Base-by-base conservation (phyloP, 192 early-diverging fungal species). In the Umbelopsis isabellina region DNA sequence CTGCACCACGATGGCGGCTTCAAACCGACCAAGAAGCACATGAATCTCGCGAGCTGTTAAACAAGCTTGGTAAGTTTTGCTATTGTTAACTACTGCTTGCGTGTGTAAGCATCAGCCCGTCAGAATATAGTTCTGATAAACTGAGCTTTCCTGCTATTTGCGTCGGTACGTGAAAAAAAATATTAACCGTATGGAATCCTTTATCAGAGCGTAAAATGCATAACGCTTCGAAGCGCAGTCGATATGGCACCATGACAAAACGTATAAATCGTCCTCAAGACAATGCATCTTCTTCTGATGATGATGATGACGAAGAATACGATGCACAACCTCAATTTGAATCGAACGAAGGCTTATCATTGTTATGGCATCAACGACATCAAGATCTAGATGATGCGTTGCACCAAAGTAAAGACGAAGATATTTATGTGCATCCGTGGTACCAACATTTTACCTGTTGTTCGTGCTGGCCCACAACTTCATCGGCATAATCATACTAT, bases 171-270 rank as follows among this genome's bases (percentile, higher is more conserved):
- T 41, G 5, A 41, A 41, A 41, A 41, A 41, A 41, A 41, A 41
- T 4, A 9, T 41, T 41, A 41, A 41, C 37, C 37, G 37, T 6
- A 41, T 41, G 1, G 3, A 4, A 41, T 41, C 10, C 2, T 41
- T 41, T 41, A 41, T 41, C 37, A 61, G 55, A 61, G 30, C 55
- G 55, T 18, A 61, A 61, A 33, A 37, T 61, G 55, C 37, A 61
- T 6, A 61, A 37, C 27, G 55, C 55, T 13, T 4, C 37, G 0
- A 61, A 61, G 33, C 55, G 30, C 27, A 22, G 55, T 10, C 27
- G 13, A 16, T 61, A 61, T 61, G 55, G 55, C 3, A 27, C 52
- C 22, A 6, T 55, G 0, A 55, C 20, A 22, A 27, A 22, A 55
- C 22, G 23, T 55, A 55, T 16, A 27, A n/a, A 30, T 41, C 37